Conservation (phyloP, 2,329 filamentous ascomycete species). For the Xylaria sp. region DNA sequence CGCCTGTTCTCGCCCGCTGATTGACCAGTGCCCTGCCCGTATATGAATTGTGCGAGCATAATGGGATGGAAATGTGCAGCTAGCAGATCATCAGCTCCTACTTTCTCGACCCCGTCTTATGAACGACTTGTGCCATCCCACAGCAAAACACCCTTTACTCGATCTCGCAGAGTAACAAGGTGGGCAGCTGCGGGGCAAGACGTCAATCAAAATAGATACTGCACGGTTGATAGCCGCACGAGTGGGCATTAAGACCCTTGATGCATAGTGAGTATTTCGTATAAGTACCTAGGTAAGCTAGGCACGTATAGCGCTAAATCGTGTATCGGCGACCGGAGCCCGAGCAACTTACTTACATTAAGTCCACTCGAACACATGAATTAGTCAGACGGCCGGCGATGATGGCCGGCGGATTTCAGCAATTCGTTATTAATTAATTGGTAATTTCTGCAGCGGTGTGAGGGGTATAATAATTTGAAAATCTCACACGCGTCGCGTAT, state of each 20-base stretch:
- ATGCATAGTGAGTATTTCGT: background rate
- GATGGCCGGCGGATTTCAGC: background rate
- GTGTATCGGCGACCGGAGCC: constrained; percentile 13
- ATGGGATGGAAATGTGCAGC: background rate
- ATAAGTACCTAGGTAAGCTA: background rate
- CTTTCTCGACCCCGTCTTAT: background rate
- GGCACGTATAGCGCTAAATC: background rate
- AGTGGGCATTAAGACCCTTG: background rate
- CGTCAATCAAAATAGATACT: background rate
- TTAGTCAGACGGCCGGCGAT: constrained; percentile 9
- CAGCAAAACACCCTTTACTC: background rate
- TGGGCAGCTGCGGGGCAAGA: background rate
- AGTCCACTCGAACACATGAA: background rate
- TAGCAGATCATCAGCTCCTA: background rate
- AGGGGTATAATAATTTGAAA: constrained; percentile 12
- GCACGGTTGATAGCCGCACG: background rate
- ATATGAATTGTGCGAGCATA: background rate
- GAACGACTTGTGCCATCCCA: background rate
- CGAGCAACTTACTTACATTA: background rate
- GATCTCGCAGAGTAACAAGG: background rate
- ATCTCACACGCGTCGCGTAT: constrained; percentile 1
- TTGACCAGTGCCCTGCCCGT: background rate
- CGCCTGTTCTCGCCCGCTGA: background rate
- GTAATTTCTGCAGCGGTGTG: background rate
- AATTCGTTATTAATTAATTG: background rate